Evolutionary conservation across 148 eudicot genomes (phyloP).

Genomic region (Rhododendron simsii): DNA sequence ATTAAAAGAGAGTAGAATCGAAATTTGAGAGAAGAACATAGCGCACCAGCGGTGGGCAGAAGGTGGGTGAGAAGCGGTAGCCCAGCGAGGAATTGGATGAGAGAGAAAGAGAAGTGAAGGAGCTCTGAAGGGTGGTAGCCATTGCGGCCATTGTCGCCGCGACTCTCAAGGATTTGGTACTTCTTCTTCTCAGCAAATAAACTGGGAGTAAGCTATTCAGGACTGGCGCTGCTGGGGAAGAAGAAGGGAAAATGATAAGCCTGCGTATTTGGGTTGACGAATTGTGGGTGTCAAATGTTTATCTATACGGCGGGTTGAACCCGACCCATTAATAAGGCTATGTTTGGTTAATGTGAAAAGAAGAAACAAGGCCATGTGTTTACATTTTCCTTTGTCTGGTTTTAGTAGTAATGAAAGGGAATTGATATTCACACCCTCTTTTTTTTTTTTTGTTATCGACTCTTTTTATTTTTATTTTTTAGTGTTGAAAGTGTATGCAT

Average conservation of each 20-base stretch:
- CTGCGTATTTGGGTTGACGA: no score
- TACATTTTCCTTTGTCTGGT: no score
- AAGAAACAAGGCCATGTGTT: not conserved
- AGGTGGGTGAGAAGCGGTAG: slow-evolving; percentile 47
- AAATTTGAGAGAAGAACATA: not conserved
- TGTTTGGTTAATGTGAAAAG: not conserved
- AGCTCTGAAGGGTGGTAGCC: slow-evolving; percentile 68
- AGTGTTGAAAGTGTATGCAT: no score
- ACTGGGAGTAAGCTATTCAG: no score
- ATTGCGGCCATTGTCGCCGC: slow-evolving; percentile 25
- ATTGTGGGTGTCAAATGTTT: not conserved
- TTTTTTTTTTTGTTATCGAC: no score
- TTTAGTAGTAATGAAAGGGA: no score
- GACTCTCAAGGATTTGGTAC: not conserved
- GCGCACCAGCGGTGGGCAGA: slow-evolving; percentile 32
- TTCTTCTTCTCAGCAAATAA: not conserved
- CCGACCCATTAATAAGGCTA: not conserved
- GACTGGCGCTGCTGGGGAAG: no score
- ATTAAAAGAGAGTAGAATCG: not conserved
- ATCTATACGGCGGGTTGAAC: not conserved
- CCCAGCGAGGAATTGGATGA: slow-evolving; percentile 71
- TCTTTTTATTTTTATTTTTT: no score
- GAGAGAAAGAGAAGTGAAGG: slow-evolving; percentile 68
- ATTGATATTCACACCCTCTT: no score
- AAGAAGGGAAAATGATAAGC: not conserved